phyloP scores from a whole-genome alignment of 805 yeast species.

The Brettanomyces sp. region DNA sequence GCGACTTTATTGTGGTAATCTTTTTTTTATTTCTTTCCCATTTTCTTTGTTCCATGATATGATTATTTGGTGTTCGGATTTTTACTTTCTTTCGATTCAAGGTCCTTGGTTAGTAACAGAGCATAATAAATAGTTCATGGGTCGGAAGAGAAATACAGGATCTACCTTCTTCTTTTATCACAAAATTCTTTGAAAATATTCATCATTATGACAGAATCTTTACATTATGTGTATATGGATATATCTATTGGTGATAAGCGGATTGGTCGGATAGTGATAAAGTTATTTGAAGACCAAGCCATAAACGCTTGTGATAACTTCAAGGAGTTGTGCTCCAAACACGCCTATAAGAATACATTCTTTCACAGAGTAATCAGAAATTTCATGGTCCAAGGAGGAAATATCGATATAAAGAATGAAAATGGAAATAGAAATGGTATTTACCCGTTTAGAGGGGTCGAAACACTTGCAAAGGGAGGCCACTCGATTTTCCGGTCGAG shows the following conservation, averaged over 20 bases:
- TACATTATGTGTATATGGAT: constrained; percentile 27
- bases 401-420: constrained; percentile 22
- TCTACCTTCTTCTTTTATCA: too few relatives aligned
- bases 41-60: too few relatives aligned
- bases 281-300: constrained; percentile 39
- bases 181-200: too few relatives aligned
- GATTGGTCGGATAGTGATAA: constrained; percentile 54
- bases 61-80: too few relatives aligned
- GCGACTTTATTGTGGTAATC: too few relatives aligned
- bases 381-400: constrained; percentile 68
- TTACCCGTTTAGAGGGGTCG: constrained; percentile 17
- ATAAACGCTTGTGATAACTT: constrained; percentile 52
- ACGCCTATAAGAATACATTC: constrained; percentile 31
- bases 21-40: too few relatives aligned
- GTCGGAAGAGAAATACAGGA: too few relatives aligned
- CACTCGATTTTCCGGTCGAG: constrained; percentile 29
- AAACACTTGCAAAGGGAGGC: constrained; percentile 33
- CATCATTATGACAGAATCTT: too few relatives aligned
- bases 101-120: too few relatives aligned
- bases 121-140: too few relatives aligned
- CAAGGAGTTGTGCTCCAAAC: constrained; percentile 33
- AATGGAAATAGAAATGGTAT: constrained; percentile 21
- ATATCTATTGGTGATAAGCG: constrained; percentile 26
- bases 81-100: too few relatives aligned
- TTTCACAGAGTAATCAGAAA: constrained; percentile 61